These are phyloP conservation scores for Ogataea glucozyma DNA, from an alignment of 805 yeast species.

Conservation along the genomic window DNA sequence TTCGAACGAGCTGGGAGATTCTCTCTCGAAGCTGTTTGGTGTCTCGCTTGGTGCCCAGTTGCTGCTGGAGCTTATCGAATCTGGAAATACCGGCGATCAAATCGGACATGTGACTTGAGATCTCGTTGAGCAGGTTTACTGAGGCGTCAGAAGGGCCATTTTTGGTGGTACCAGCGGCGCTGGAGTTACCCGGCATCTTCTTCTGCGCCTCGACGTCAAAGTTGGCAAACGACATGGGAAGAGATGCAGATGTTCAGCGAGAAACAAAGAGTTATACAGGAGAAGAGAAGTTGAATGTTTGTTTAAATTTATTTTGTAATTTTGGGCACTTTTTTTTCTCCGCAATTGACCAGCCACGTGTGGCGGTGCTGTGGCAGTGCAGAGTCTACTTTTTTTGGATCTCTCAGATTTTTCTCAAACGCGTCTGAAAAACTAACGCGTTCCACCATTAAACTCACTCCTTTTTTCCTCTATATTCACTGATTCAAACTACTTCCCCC, in stretches of 20 bases:
- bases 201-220: slow-evolving; percentile 52
- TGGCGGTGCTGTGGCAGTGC: too few relatives aligned
- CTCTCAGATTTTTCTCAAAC: too few relatives aligned
- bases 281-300: too few relatives aligned
- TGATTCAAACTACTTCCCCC: too few relatives aligned
- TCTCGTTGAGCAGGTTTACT: slow-evolving; percentile 18
- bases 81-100: slow-evolving; percentile 46
- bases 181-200: background rate
- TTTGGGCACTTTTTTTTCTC: too few relatives aligned
- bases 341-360: too few relatives aligned
- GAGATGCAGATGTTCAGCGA: background rate
- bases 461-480: too few relatives aligned
- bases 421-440: background rate
- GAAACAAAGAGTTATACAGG: too few relatives aligned
- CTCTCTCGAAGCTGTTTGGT: slow-evolving; percentile 37
- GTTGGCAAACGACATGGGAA: slow-evolving; percentile 56
- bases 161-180: too few relatives aligned
- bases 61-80: slow-evolving; percentile 49
- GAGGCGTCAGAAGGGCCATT: too few relatives aligned
- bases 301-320: too few relatives aligned
- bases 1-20: slow-evolving; percentile 27
- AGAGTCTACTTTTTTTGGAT: too few relatives aligned
- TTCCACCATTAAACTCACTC: background rate
- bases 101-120: slow-evolving; percentile 25
- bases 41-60: slow-evolving; percentile 57